These are phyloP conservation scores for Pseudocercospora pini-densiflorae DNA, from an alignment of 2,329 filamentous ascomycete species.

Conservation along the genomic window DNA sequence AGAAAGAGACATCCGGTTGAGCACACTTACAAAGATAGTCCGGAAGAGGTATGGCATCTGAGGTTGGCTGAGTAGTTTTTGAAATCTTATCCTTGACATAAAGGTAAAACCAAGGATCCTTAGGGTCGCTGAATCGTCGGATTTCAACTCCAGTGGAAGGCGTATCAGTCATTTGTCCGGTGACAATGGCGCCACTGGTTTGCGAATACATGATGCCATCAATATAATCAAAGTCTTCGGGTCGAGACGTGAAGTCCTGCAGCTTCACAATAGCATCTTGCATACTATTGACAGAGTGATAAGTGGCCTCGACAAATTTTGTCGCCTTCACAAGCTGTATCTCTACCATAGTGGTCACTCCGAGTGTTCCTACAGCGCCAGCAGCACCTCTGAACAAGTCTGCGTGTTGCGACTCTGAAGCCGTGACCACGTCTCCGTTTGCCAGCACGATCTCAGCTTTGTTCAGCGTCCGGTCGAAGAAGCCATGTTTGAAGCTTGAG, in stretches of 20 bases:
- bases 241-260: slow-evolving; percentile 43
- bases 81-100: slow-evolving; percentile 46
- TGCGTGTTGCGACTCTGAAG: slow-evolving; percentile 58
- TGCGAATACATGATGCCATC: slow-evolving; percentile 57
- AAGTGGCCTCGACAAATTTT: slow-evolving; percentile 55
- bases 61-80: slow-evolving; percentile 45
- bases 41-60: slow-evolving; percentile 63
- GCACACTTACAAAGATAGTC: slow-evolving; percentile 62
- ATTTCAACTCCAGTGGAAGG: slow-evolving; percentile 20
- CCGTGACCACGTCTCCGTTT: slow-evolving; percentile 60
- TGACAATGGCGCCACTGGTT: slow-evolving; percentile 49
- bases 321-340: slow-evolving; percentile 52
- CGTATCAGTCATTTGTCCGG: slow-evolving; percentile 47
- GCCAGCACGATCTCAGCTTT: slow-evolving; percentile 69
- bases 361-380: slow-evolving; percentile 68
- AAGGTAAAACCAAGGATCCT: slow-evolving; percentile 59
- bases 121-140: slow-evolving; percentile 46
- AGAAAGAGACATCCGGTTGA: not conserved
- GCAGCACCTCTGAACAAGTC: slow-evolving; percentile 70
- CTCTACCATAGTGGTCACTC: slow-evolving; percentile 65
- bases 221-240: slow-evolving; percentile 53
- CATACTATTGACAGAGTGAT: slow-evolving; percentile 49
- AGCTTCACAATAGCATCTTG: slow-evolving; percentile 49
- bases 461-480: slow-evolving; percentile 66
- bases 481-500: slow-evolving; percentile 69